Evolutionary conservation across 78 protist genomes (phyloP), one percentile per base, ranked within the genome.

Genomic region (Dictyostelium purpureum): DNA sequence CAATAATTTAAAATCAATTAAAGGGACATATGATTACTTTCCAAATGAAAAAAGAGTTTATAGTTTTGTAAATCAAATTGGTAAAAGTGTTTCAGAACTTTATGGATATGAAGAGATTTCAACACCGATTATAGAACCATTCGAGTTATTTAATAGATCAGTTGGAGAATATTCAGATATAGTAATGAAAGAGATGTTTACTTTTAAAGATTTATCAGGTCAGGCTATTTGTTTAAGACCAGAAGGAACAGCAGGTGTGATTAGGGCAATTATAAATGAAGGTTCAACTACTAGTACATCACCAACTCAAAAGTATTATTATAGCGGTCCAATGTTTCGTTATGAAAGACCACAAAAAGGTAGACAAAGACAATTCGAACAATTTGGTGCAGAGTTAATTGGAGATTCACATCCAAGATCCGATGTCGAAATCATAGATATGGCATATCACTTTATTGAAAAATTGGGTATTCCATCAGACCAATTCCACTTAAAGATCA

Each of bases 331-430:
- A 40, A 95, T 95, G 97, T 95, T 95, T 49, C 43, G 97, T 19
- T 87, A 80, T 28, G 97, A 95, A 52, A 31, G 95, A 12, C 97
- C 97, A 28, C 97, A 95, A 74, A 1, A 24, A 42, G 97, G 97
- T 4, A 45, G 97, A 4, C 56, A 24, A 6, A 69, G 97, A 35
- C 94, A 95, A 65, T 89, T 95, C 35, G 76, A 56, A 19, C 96
- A 94, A 31, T 24, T 94, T 0, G 94, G 89, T 6, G 5, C 67
- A 1, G 96, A 94, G 33, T 69, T 42, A 26, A 59, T 94, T 6
- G 96, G 96, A 2, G 74, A 80, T 10, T 1, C 47, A 11, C 65
- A 65, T 31, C 77, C 79, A 9, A 51, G 21, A 38, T 42, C 94
- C 0, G 96, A 94, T 37, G 94, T 82, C 9, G 94, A 88, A 45